Evolutionary conservation across 179 eudicot species (phyloP).

Genomic region (Pouteria campechiana): DNA sequence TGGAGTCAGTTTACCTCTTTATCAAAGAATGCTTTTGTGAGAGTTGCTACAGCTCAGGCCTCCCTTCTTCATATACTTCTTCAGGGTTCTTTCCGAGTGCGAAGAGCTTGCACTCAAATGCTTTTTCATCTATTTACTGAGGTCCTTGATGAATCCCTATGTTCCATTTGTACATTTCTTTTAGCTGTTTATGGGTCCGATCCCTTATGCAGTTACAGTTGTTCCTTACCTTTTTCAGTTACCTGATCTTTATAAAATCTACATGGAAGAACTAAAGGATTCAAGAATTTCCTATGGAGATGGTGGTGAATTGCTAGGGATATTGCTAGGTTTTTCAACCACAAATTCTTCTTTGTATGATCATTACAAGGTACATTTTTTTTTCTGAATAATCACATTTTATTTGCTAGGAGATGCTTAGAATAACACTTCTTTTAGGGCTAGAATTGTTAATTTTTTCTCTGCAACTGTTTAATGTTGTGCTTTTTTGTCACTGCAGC

Average conservation of each 20-base stretch:
- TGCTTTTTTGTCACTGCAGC: conserved; percentile 39
- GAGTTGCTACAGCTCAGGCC: conserved; percentile 68
- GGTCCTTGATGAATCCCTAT: conserved; percentile 24
- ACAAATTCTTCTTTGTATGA: conserved; percentile 37
- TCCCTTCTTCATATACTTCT: conserved; percentile 49
- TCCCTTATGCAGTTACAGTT: not conserved
- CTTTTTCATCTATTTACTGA: conserved; percentile 54
- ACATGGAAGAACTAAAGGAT: conserved; percentile 61
- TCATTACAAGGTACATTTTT: conserved; percentile 49
- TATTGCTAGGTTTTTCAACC: conserved; percentile 61
- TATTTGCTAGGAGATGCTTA: not conserved
- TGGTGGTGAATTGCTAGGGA: conserved; percentile 52
- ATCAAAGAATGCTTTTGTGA: conserved; percentile 73
- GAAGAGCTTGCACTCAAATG: conserved; percentile 58
- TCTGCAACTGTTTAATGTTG: too few species aligned
- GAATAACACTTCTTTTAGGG: too few species aligned
- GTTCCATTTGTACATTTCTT: not conserved
- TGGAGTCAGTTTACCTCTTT: conserved; percentile 67
- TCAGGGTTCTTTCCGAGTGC: conserved; percentile 61
- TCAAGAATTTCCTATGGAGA: conserved; percentile 63
- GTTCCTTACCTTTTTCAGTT: conserved; percentile 26
- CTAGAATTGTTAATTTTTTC: too few species aligned
- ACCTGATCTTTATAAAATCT: conserved; percentile 42
- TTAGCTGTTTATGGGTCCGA: not conserved
- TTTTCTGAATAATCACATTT: not conserved